A percentile compares a stretch with the other conserved stretches of the same genome.
phyloP scores from a whole-genome alignment of 2,329 filamentous ascomycete species.

The Paracoccidioides brasiliensis region DNA sequence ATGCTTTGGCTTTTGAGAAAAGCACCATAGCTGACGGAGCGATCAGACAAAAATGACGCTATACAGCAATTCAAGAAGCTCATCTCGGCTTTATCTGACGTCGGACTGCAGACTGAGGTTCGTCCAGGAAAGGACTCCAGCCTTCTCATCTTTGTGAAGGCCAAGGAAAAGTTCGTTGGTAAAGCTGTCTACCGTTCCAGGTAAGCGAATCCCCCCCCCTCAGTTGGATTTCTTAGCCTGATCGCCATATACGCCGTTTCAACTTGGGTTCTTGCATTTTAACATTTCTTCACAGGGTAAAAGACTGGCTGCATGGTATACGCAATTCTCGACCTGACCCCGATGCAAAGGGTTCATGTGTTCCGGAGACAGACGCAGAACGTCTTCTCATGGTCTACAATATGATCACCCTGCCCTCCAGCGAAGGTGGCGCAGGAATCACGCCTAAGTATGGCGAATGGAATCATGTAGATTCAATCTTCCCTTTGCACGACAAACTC shows the following conservation, averaged over 20 bases:
- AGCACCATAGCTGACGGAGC: slow-evolving; percentile 7
- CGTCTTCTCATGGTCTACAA: slow-evolving; percentile 77
- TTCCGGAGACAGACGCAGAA: slow-evolving; percentile 79
- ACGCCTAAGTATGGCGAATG: slow-evolving; percentile 56
- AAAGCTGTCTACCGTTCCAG: slow-evolving; percentile 73
- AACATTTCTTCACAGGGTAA: slow-evolving; percentile 45
- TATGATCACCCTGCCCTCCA: slow-evolving; percentile 59
- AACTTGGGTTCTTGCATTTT: background rate
- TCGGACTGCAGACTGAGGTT: slow-evolving; percentile 80
- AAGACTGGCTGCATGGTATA: slow-evolving; percentile 88
- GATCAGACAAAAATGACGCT: slow-evolving; percentile 53
- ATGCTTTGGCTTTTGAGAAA: background rate
- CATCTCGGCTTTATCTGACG: slow-evolving; percentile 57
- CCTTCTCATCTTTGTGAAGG: slow-evolving; percentile 69
- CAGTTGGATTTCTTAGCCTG: background rate
- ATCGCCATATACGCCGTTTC: too few relatives aligned
- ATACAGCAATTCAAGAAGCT: slow-evolving; percentile 66
- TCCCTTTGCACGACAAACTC: slow-evolving; percentile 62
- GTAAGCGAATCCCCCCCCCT: slow-evolving; percentile 27
- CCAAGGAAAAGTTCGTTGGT: slow-evolving; percentile 62
- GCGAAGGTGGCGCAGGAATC: slow-evolving; percentile 68
- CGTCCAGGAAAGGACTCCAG: slow-evolving; percentile 63
- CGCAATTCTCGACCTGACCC: slow-evolving; percentile 62
- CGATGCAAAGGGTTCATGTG: slow-evolving; percentile 56
- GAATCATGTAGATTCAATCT: slow-evolving; percentile 60